Evolutionary conservation across 768 basidiomycete species (phyloP).

Genomic region (Russula sp.): DNA sequence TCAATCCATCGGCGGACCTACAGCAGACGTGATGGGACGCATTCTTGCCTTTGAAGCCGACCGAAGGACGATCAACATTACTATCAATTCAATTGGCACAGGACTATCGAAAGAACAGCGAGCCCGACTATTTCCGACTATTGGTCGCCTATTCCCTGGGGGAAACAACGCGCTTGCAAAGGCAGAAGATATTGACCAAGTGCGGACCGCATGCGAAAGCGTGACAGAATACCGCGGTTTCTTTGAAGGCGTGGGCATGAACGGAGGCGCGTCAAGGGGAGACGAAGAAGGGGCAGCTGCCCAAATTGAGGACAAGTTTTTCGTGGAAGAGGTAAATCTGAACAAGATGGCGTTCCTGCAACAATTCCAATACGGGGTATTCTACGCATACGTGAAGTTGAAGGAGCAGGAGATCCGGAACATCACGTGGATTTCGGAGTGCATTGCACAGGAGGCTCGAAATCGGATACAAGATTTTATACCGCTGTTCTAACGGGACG

Average conservation of each 20-base stretch:
- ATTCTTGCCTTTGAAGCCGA: conserved; percentile 97
- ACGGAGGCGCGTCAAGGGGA: conserved; percentile 37
- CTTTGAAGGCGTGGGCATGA: conserved; percentile 55
- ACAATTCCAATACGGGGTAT: conserved; percentile 93
- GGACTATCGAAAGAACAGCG: conserved; percentile 94
- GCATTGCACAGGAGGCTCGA: conserved; percentile 94
- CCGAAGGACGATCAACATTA: conserved; percentile 95
- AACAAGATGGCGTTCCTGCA: conserved; percentile 96
- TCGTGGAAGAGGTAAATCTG: conserved; percentile 85
- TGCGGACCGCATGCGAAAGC: conserved; percentile 80
- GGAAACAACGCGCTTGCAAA: conserved; percentile 92
- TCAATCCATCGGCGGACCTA: conserved; percentile 75
- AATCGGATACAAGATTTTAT: conserved; percentile 96
- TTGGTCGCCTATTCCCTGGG: conserved; percentile 91
- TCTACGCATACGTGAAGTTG: conserved; percentile 88
- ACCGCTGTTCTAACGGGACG: conserved; percentile 63
- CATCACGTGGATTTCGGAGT: conserved; percentile 94
- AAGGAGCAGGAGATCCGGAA: conserved; percentile 91
- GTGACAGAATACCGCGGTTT: conserved; percentile 89
- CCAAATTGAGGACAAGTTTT: conserved; percentile 91
- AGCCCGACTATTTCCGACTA: conserved; percentile 88
- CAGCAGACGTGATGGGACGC: conserved; percentile 85
- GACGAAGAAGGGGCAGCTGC: conserved; percentile 48
- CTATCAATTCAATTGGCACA: conserved; percentile 97
- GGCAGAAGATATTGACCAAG: conserved; percentile 94